Base-by-base conservation (phyloP, 1,139 yeast genomes). In the Protomyces lactucae-debilis region DNA sequence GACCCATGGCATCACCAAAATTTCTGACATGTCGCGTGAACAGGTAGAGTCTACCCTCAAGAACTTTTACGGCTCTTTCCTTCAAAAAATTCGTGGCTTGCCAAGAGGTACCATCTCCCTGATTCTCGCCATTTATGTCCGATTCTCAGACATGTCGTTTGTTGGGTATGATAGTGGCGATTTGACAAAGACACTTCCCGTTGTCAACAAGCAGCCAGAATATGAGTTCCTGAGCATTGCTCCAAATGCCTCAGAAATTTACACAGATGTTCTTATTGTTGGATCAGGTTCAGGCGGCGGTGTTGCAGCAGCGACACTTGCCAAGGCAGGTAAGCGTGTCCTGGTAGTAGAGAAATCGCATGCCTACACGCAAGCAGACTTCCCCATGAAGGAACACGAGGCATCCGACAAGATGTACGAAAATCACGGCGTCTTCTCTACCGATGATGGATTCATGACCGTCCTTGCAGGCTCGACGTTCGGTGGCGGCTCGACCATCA, bases 231-330 rank as follows among this genome's bases (percentile, higher is more conserved):
- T 61, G 35, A 46, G 40, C 48, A 45, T 55, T 48, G 55, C 25
- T 61, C 60, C 52, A 43, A 56, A 55, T 64, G 67, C 21, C 45
- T 23, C n/a, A 59, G 64, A 52, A 56, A 46, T 55, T 28, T 39
- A 23, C 54, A 48, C 53, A 14, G 81, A 83, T 68, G 85, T 76
- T 4, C 74, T 82, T 25, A 77, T 83, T 55, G 76, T 83, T 55
- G 87, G 87, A 2, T 81, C 85, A 3, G 87, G 87, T 1, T 74
- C 82, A 18, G 85, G 85, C 3, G 83, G 85, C 0, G 86, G 86
- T 4, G 86, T 83, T 0, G 82, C 78, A 0, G 86, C 85, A 1
- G 80, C 80, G 59, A 77, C 83, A 2, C 76, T 83, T 61, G 75
- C 82, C 2, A 72, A 76, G 12, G 77, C 76, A 45, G 86, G 86